A percentile compares a stretch with the other conserved stretches of the same genome.
These are phyloP conservation scores for Fraxinus quadrangulata DNA, from an alignment of 257 asterid genomes.

Conservation along the genomic window DNA sequence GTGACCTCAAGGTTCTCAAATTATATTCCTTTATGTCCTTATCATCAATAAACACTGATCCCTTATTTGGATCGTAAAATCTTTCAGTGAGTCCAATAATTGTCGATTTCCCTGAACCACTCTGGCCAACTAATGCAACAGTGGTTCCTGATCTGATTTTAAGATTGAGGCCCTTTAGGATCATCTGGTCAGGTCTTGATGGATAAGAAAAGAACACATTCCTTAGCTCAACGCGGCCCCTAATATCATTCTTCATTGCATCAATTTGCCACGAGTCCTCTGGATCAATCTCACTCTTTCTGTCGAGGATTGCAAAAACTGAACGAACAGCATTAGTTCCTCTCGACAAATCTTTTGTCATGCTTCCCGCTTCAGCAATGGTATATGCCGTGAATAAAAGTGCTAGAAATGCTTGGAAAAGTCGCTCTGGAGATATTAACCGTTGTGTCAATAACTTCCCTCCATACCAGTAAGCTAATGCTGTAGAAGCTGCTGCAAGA, in stretches of 20 bases:
- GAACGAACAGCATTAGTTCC: slow-evolving; percentile 77
- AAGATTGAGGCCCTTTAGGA: slow-evolving; percentile 57
- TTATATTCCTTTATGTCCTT: slow-evolving; percentile 55
- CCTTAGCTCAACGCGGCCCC: slow-evolving; percentile 64
- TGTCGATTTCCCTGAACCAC: slow-evolving; percentile 76
- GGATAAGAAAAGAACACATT: slow-evolving; percentile 66
- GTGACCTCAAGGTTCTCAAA: slow-evolving; percentile 55
- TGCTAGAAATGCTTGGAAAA: slow-evolving; percentile 76
- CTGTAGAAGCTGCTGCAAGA: slow-evolving; percentile 73
- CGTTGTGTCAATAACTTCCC: slow-evolving; percentile 56
- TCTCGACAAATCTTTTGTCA: slow-evolving; percentile 83
- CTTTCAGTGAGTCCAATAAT: slow-evolving; percentile 61
- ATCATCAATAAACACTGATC: slow-evolving; percentile 57
- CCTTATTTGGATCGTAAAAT: slow-evolving; percentile 64
- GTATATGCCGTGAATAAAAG: slow-evolving; percentile 84
- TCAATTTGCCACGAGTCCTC: slow-evolving; percentile 38
- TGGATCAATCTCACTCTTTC: slow-evolving; percentile 64
- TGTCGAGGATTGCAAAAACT: slow-evolving; percentile 67
- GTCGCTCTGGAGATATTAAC: slow-evolving; percentile 52
- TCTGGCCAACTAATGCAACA: slow-evolving; percentile 70
- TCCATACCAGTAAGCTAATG: slow-evolving; percentile 85
- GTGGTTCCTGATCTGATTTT: slow-evolving; percentile 61
- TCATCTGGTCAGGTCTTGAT: slow-evolving; percentile 59
- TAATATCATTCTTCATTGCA: slow-evolving; percentile 34
- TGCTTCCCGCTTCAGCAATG: slow-evolving; percentile 87